Evolutionary conservation across 352 stramenopile species (phyloP).

Genomic region (Poterioochromonas sp.): DNA sequence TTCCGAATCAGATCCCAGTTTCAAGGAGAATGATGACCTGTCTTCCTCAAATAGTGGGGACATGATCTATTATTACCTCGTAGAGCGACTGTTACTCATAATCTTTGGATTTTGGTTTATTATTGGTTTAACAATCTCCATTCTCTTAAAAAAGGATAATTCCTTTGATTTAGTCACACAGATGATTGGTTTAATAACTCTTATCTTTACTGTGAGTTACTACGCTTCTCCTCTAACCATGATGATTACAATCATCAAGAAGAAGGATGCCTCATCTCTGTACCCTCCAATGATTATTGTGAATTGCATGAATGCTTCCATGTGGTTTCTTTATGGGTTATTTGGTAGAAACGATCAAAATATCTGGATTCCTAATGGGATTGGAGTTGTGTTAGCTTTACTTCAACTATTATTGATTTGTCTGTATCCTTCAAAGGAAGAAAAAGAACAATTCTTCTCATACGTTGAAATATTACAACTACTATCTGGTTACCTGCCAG

Average conservation of each 20-base stretch:
- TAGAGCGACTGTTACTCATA: background rate
- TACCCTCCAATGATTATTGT: constrained; percentile 25
- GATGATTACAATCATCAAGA: constrained; percentile 11
- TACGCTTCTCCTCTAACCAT: background rate
- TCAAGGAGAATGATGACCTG: no score
- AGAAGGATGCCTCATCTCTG: constrained; percentile 18
- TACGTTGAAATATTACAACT: no score
- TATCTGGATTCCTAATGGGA: background rate
- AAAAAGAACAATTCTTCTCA: no score
- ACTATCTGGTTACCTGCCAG: no score
- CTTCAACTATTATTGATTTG: background rate
- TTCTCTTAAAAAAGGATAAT: background rate
- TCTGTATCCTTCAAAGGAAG: no score
- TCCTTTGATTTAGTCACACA: background rate
- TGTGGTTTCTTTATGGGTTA: constrained; percentile 17
- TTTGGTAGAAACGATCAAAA: constrained; percentile 1
- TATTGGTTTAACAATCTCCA: background rate
- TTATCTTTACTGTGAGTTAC: background rate
- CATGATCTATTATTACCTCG: background rate
- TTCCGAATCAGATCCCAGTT: no score
- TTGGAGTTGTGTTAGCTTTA: background rate
- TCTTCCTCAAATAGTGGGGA: no score
- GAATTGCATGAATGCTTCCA: background rate
- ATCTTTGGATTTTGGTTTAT: background rate
- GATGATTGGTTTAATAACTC: background rate